Evolutionary conservation across 2,329 filamentous ascomycete species (phyloP).

Genomic region (Ceratocystis harringtonii): DNA sequence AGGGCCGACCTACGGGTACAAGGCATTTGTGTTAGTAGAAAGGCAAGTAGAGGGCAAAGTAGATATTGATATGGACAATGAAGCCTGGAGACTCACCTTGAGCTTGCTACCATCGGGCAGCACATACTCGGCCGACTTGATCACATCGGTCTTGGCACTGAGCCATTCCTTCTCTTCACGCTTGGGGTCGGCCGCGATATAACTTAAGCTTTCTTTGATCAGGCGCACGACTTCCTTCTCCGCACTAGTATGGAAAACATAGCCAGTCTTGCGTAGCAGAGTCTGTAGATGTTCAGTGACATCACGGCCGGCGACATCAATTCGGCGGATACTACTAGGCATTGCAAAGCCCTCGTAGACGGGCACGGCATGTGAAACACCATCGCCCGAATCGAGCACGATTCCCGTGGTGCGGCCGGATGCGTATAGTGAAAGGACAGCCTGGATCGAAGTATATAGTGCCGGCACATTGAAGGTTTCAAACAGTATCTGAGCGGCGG

Average conservation of each 20-base stretch:
- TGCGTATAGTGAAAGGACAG: conserved; percentile 87
- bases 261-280: conserved; percentile 77
- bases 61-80: background rate
- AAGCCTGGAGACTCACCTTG: conserved; percentile 42
- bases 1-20: conserved; percentile 52
- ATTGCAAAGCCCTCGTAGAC: conserved; percentile 98
- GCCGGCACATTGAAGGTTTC: conserved; percentile 98
- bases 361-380: conserved; percentile 90
- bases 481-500: conserved; percentile 91
- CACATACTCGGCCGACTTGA: conserved; percentile 71
- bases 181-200: conserved; percentile 78
- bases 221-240: conserved; percentile 97
- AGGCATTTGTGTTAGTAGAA: conserved; percentile 13
- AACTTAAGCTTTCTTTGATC: conserved; percentile 91
- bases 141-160: conserved; percentile 58
- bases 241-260: conserved; percentile 91
- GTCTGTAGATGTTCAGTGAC: conserved; percentile 92
- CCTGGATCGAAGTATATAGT: conserved; percentile 92
- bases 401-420: conserved; percentile 92
- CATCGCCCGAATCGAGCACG: conserved; percentile 87
- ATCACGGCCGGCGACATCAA: conserved; percentile 90
- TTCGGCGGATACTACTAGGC: conserved; percentile 83
- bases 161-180: conserved; percentile 96
- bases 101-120: conserved; percentile 88
- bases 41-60: background rate